Evolutionary conservation across 192 early-diverging fungal genomes (phyloP).

Genomic region (Linnemannia hyalina): DNA sequence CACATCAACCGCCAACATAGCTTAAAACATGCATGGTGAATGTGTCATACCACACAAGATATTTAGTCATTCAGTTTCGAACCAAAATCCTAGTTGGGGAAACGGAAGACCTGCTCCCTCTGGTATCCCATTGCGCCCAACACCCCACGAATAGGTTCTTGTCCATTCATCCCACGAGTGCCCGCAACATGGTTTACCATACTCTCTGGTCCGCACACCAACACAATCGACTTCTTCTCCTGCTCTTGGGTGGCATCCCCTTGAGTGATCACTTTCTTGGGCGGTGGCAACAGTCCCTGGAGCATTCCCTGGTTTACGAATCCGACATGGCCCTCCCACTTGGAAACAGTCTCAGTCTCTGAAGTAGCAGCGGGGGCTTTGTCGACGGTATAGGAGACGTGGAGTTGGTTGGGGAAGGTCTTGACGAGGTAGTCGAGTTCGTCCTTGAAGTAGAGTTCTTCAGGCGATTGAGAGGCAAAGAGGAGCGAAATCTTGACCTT

Average conservation of each 20-base stretch:
- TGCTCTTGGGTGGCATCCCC: not conserved
- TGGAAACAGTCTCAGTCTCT: conserved; percentile 27
- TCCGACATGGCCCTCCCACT: conserved; percentile 53
- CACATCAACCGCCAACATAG: too few species aligned
- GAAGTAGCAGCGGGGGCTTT: conserved; percentile 50
- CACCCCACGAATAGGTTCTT: conserved; percentile 70
- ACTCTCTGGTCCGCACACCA: conserved; percentile 76
- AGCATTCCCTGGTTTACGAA: conserved; percentile 55
- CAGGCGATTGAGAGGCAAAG: conserved; percentile 60
- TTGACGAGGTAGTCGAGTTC: conserved; percentile 66
- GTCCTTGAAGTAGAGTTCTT: conserved; percentile 67
- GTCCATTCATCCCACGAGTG: conserved; percentile 59
- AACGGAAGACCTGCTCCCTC: conserved; percentile 70
- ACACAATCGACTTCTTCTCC: conserved; percentile 52
- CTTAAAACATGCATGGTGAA: too few species aligned
- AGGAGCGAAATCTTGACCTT: conserved; percentile 63
- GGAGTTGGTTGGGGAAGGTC: conserved; percentile 57
- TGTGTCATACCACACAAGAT: not conserved
- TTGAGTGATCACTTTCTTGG: conserved; percentile 14
- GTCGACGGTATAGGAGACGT: conserved; percentile 67
- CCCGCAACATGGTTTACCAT: conserved; percentile 74
- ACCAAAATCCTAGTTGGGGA: conserved; percentile 50
- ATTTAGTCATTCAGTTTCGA: not conserved
- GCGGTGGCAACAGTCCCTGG: conserved; percentile 30
- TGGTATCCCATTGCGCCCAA: conserved; percentile 67